Evolutionary conservation across 768 basidiomycete genomes (phyloP).

Genomic region (Cyclocybe aegerita): DNA sequence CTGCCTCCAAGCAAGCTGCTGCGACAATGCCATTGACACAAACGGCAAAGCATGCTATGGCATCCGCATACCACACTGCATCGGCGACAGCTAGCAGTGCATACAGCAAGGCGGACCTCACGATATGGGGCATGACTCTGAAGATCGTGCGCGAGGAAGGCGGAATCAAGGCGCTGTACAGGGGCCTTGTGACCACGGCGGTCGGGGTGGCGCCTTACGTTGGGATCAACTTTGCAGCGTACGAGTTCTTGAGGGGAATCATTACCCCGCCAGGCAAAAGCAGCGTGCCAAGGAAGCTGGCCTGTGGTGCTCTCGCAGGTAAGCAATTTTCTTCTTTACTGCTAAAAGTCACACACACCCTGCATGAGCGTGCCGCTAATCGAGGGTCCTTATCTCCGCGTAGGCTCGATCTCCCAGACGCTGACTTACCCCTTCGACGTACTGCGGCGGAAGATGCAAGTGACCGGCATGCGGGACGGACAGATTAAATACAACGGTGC

Average conservation of each 20-base stretch:
- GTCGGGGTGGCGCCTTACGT: constrained; percentile 90
- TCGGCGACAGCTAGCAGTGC: constrained; percentile 33
- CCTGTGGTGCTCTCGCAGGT: constrained; percentile 88
- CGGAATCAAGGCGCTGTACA: constrained; percentile 82
- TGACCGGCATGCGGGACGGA: constrained; percentile 71
- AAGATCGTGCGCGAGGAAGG: constrained; percentile 94
- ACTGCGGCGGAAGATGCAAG: constrained; percentile 93
- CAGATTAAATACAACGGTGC: constrained; percentile 77
- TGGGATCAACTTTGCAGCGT: constrained; percentile 92
- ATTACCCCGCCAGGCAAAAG: constrained; percentile 83
- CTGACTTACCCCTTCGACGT: constrained; percentile 97
- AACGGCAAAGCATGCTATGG: constrained; percentile 30
- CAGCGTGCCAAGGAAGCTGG: constrained; percentile 65
- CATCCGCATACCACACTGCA: constrained; percentile 60
- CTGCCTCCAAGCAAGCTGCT: constrained; percentile 20
- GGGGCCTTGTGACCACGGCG: constrained; percentile 82
- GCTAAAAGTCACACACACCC: not conserved
- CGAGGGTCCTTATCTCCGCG: constrained; percentile 2
- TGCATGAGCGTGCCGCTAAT: not conserved
- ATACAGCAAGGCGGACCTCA: constrained; percentile 55
- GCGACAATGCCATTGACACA: constrained; percentile 19
- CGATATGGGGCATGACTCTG: constrained; percentile 86
- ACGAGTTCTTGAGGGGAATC: constrained; percentile 76
- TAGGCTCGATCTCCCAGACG: constrained; percentile 90
- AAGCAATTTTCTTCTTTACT: constrained; percentile 16